Base-by-base conservation (phyloP, 352 stramenopile genomes). In the Globisporangium paroecandrum region DNA sequence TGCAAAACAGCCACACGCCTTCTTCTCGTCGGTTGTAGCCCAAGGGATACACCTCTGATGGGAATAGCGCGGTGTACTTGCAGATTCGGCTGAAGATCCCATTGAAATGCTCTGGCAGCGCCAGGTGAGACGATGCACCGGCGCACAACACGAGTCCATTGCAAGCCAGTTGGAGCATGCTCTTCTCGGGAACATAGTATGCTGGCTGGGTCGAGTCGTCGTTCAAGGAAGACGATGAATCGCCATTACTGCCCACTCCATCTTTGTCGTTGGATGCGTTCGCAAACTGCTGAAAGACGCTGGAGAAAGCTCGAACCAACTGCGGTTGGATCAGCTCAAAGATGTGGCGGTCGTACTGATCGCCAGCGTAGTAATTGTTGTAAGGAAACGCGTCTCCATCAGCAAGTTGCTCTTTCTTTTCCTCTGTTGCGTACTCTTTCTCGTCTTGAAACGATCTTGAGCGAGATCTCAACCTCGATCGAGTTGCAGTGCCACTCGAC, bases 261-360 rank as follows among this genome's bases (percentile, higher is more conserved):
- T 89, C 81, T 47, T 78, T 80, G 15, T 74, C 69, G 25, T 90
- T 87, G 0, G 77, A 85, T 29, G 81, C 79, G 29, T 83, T 69
- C 2, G 87, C 82, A 54, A 89, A 94, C 57, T 88, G 80, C 34
- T 89, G 75, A 63, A 94, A 94, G 8, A 94, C 84, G 60, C 82
- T 90, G 8, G 72, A 69, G 49, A 94, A 92, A 9, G 81, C 86
- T 38, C 65, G 68, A 32, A 89, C 74, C 38, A 92, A 58, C 18
- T 77, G 77, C 27, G 68, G 58, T 54, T 89, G 74, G 55, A 93
- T 69, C 25, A 92, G 49, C 49, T 87, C 81, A 38, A 89, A 91
- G 8, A 93, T 91, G 56, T 91, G 78, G 20, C 75, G 77, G 32
- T 93, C 83, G 55, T 92, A 93, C 55, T 89, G 76, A 38, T 90